Evolutionary conservation across 495 filamentous ascomycete species (phyloP).

Genomic region (Cenococcum geophilum): DNA sequence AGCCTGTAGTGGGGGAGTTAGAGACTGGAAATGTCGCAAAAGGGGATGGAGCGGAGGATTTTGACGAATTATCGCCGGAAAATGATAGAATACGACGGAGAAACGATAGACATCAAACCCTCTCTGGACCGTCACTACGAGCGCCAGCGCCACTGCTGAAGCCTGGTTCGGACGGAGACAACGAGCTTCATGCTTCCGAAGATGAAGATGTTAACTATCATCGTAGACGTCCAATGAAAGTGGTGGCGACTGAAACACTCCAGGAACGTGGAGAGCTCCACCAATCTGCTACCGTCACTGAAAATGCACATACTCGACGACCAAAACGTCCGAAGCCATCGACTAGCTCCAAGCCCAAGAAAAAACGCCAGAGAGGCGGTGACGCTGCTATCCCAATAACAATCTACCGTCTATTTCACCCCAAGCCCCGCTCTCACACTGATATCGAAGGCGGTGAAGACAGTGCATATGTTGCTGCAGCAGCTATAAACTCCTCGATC

Average conservation of each 20-base stretch:
- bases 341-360: neutral
- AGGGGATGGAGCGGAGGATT: neutral
- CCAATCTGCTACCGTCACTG: too few relatives aligned
- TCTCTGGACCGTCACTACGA: neutral
- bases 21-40: neutral
- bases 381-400: neutral
- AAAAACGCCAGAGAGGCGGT: neutral
- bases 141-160: too few relatives aligned
- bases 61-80: slow-evolving; percentile 1
- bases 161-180: too few relatives aligned
- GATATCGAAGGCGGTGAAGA: neutral
- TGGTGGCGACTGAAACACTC: too few relatives aligned
- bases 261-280: too few relatives aligned
- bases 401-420: slow-evolving; percentile 2
- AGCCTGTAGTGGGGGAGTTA: slow-evolving; percentile 3
- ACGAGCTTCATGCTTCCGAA: too few relatives aligned
- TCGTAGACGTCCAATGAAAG: too few relatives aligned
- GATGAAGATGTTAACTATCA: too few relatives aligned
- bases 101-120: neutral
- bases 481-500: neutral
- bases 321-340: neutral
- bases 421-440: neutral
- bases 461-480: too few relatives aligned
- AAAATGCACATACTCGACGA: too few relatives aligned
- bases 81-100: neutral